Base-by-base conservation (phyloP, 345 rosid species). In the Gynandropsis gynandra region DNA sequence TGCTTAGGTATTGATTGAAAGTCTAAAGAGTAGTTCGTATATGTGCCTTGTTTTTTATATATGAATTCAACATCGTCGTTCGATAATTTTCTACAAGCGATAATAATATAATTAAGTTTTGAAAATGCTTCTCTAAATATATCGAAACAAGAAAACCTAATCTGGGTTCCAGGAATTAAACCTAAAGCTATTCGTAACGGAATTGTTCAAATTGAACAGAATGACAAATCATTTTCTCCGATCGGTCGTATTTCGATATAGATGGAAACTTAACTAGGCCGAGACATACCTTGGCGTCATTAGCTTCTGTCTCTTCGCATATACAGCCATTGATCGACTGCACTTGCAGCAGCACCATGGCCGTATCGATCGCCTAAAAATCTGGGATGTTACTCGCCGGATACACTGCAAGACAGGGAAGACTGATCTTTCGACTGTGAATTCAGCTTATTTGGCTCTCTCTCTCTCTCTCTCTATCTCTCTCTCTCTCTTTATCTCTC, bases 271-370 rank as follows among this genome's bases (percentile, higher is more conserved):
- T 33, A 57, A 13, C 17, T 10, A 24, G 46, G n/a, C 2, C 21
- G 10, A 31, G 0, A 51, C 31, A 37, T 56, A 81, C 98, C 70
- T 76, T 80, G 18, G 96, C 96, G 72, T 87, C 87, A 58, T 87
- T 74, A 20, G 98, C 89, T 56, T 68, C 71, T 7, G 76, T 58
- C 57, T 90, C 98, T 64, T 90, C 96, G 2, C 75, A 81, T 56
- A 84, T 52, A 0, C 87, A 86, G 50, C 67, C 80, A 63, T 83
- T 86, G 59, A 90, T 87, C 14, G 85, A 77, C 51, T 82, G 82
- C 1, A 79, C 77, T 56, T 87, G 98, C 55, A 74, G 73, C 83
- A 87, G 95, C 87, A 82, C 82, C 70, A 90, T 48, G 32, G 93
- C 66, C 0, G 82, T 50, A 17, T 82, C 96, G 5, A 92, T 66